Percentiles rank a stretch among this genome's conserved stretches.
Conservation (phyloP, 2,329 filamentous ascomycete genomes). For the Byssothecium circinans region DNA sequence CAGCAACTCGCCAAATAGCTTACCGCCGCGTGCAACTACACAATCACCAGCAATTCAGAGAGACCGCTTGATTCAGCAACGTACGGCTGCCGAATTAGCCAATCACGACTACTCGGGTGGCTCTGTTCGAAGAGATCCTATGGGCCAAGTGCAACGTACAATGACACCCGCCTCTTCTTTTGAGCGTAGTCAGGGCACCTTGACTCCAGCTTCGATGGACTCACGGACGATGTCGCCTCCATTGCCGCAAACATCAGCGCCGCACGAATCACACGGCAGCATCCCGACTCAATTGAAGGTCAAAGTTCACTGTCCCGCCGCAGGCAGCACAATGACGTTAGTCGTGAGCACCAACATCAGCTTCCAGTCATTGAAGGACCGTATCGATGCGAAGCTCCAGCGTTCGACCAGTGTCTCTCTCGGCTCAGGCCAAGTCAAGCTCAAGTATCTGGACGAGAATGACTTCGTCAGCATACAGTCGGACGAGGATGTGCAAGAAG, state of each 20-base stretch:
- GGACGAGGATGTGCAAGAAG: constrained; percentile 94
- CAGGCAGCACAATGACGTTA: constrained; percentile 89
- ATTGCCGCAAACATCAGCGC: constrained; percentile 22
- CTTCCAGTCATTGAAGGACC: constrained; percentile 89
- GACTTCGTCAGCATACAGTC: constrained; percentile 92
- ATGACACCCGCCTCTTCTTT: constrained; percentile 46
- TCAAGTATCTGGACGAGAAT: constrained; percentile 90
- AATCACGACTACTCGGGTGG: constrained; percentile 48
- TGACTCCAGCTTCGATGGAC: constrained; percentile 43
- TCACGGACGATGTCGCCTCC: constrained; percentile 46
- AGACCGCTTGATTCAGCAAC: constrained; percentile 54
- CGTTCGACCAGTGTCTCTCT: constrained; percentile 84
- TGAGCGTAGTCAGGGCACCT: constrained; percentile 37
- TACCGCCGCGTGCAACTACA: constrained; percentile 69
- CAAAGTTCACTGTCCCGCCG: constrained; percentile 78
- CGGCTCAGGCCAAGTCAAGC: constrained; percentile 75
- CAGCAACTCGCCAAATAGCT: constrained; percentile 73
- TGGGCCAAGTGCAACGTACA: constrained; percentile 31
- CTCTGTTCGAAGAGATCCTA: constrained; percentile 35
- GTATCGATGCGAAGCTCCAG: constrained; percentile 92
- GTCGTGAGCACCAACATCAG: constrained; percentile 95
- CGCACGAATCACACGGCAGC: constrained; percentile 29
- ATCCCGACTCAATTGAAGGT: constrained; percentile 84
- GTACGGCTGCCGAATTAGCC: constrained; percentile 37
- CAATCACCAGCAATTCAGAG: constrained; percentile 71